A percentile compares a stretch with the other conserved stretches of the same genome.
Conservation (phyloP, 331 rosid species). For the Pyracantha coccinea region DNA sequence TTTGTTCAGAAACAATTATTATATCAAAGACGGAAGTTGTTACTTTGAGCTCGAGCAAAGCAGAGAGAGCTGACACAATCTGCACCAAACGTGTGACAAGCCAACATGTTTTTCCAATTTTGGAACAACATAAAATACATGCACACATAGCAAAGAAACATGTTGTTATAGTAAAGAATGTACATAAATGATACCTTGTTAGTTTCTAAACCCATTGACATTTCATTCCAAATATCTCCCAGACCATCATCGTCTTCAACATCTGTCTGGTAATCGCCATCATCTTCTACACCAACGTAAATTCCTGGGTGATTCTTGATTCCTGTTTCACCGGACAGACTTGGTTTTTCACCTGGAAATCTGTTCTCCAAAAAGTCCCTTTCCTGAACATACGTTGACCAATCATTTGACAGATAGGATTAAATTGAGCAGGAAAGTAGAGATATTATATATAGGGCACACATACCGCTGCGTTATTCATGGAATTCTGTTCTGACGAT, state of each 20-base stretch:
- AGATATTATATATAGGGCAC: neutral
- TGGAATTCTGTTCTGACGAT: conserved; percentile 25
- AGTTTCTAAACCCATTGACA: conserved; percentile 71
- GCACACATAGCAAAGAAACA: neutral
- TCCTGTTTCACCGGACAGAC: neutral
- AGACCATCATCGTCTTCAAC: conserved; percentile 61
- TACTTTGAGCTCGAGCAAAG: neutral
- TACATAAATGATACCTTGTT: conserved; percentile 47
- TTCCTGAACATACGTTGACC: conserved; percentile 2
- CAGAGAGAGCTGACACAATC: neutral
- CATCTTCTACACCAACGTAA: conserved; percentile 57
- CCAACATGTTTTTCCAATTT: neutral
- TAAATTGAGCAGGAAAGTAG: neutral
- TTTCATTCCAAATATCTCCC: conserved; percentile 78
- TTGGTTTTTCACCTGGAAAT: conserved; percentile 8
- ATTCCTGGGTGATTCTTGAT: conserved; percentile 34
- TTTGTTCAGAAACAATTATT: neutral
- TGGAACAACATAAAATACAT: neutral
- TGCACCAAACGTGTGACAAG: neutral
- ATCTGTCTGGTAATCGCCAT: conserved; percentile 22
- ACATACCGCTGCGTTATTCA: conserved; percentile 41
- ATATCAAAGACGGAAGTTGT: neutral
- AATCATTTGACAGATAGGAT: neutral
- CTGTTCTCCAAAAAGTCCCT: conserved; percentile 14
- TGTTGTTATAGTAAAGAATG: neutral